Evolutionary conservation across 805 yeast species (phyloP), one percentile per base, ranked within the genome.

Genomic region (Saturnispora besseyi): DNA sequence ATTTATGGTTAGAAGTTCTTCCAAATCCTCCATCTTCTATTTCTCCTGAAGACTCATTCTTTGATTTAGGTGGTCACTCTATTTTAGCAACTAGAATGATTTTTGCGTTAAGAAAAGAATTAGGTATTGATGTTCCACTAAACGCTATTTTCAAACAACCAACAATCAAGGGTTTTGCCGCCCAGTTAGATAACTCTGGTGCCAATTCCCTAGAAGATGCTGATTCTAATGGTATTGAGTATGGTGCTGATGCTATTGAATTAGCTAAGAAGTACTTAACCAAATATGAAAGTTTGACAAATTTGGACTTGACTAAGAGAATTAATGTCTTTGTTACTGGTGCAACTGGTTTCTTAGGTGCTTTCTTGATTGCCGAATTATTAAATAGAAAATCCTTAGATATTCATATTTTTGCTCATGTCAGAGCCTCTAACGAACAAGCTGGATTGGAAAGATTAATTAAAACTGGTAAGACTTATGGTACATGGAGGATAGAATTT

Each of bases 1-100:
- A 89, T 51, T 67, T 93, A 52, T 93, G 99, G 99, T 68, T 84
- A 47, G 76, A 76, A 26, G 84, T 93, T 11, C 74, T 93, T 57
- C 98, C 98, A 41, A 84, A 81, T 57, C 77, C 79, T 55, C 96
- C 97, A 6, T 84, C 91, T 1, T 69, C 85, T 2, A 76, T 89
- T 41, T 73, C 83, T 30, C 83, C 84, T 32, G 77, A 77, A 2
- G 99, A 93, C 65, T 86, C 95, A 1, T 93, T 93, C 78, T 93
- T 93, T 62, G 99, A 93, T 63, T 71, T 95, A 48, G 99, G 99
- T 52, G 99, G 99, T 2, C 99, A 93, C 67, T 91, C 98, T 1
- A 91, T 93, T 59, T 73, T 93, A 55, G 98, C 98, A 7, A 95
- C 99, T 0, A 79, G 95, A 64, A 89, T 93, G 96, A 91, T 93